Evolutionary conservation across 2,329 filamentous ascomycete species (phyloP), one percentile per base, ranked within the genome.

Genomic region (Ophiostoma australiae): DNA sequence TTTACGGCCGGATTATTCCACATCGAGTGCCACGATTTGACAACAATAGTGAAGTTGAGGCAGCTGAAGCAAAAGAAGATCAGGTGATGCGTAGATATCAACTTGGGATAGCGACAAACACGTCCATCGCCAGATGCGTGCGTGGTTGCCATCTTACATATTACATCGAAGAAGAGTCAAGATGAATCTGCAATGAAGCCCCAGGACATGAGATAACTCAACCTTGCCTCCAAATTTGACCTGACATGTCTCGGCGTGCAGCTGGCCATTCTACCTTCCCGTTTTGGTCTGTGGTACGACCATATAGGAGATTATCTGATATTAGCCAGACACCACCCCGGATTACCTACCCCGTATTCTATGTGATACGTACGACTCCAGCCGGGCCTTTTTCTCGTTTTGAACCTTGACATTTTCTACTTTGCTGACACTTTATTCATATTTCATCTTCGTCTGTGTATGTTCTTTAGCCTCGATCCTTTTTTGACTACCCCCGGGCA

Each of bases 331-430:
- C 15, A 33, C 58, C 58, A 33, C 23, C 58, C 58, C 58, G 58
- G 58, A 63, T 63, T 63, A 27, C 23, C 58, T 63, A 63, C 58
- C 58, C 58, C 58, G 58, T 63, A 63, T 61, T 58, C 11, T 7
- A 3, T 27, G n/a, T 27, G 7, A 7, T 52, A 27, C n/a, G 5
- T 23, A 27, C 20, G n/a, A 58, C 52, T 15, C 52, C 13, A 27
- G 23, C 52, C 52, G 52, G 52, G 52, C 52, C 52, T 58, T 31
- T 58, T 58, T 3, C 52, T 58, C 13, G 3, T 11, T 11, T 58
- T 27, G 2, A n/a, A 58, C 23, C 10, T 5, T 27, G 23, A 27
- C 13, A 58, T 58, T 27, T 48, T 48, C 17, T n/a, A 48, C 44
- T 48, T 58, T 58, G 8, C 23, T n/a, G 4, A 23, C 11, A 58